Evolutionary conservation across 1,139 yeast genomes (phyloP).

Genomic region (Yamadazyma jaroonii): DNA sequence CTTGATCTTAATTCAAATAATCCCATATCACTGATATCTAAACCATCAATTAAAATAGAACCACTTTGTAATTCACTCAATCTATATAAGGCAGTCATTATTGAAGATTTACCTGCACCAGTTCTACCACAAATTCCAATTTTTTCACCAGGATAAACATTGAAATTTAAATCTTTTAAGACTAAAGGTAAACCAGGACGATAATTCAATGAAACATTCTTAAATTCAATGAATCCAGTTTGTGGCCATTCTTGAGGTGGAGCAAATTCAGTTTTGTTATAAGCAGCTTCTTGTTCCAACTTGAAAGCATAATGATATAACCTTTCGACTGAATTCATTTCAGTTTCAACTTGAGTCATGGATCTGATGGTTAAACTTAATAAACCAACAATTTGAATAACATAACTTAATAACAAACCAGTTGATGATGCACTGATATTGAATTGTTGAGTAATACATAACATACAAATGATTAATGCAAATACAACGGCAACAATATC

Average conservation of each 20-base stretch:
- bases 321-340: constrained; percentile 48
- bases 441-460: constrained; percentile 41
- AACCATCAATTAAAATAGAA: constrained; percentile 72
- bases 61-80: constrained; percentile 88
- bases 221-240: constrained; percentile 72
- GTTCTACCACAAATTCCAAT: constrained; percentile 97
- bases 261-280: constrained; percentile 54
- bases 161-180: constrained; percentile 76
- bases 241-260: constrained; percentile 86
- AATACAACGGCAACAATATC: constrained; percentile 38
- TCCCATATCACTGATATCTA: constrained; percentile 69
- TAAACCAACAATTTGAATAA: constrained; percentile 43
- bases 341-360: constrained; percentile 46
- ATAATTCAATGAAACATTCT: constrained; percentile 74
- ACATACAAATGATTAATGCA: constrained; percentile 38
- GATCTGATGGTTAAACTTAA: constrained; percentile 41
- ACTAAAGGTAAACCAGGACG: constrained; percentile 88
- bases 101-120: constrained; percentile 97
- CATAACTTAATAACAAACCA: constrained; percentile 43
- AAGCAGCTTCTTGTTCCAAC: constrained; percentile 75
- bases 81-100: constrained; percentile 89
- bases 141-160: constrained; percentile 73
- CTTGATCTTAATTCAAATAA: constrained; percentile 56
- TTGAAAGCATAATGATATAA: constrained; percentile 40
- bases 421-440: constrained; percentile 42